A percentile compares a stretch with the other conserved stretches of the same genome.
phyloP scores from a whole-genome alignment of 1,284 basidiomycete genomes.

The Cryptococcus sp. region DNA sequence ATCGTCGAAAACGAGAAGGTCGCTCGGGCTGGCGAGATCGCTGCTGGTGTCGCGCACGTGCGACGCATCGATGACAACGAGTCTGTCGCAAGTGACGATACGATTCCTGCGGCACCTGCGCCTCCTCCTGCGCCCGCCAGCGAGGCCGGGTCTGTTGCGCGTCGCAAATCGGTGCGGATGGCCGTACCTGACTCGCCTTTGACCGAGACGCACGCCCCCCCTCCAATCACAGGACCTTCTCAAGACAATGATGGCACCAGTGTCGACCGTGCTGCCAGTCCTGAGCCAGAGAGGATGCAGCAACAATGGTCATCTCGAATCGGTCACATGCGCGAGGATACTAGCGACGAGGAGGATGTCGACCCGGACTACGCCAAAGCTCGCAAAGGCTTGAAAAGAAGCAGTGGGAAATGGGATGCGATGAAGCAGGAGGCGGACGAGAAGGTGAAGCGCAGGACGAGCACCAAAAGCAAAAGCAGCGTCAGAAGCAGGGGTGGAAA shows the following conservation, averaged over 20 bases:
- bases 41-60: conserved; percentile 23
- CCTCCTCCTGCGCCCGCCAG: conserved; percentile 1
- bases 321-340: conserved; percentile 46
- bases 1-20: conserved; percentile 46
- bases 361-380: conserved; percentile 43
- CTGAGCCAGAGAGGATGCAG: conserved; percentile 16
- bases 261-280: conserved; percentile 11
- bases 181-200: conserved; percentile 42
- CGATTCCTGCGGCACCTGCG: conserved; percentile 9
- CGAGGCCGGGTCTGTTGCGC: conserved; percentile 10
- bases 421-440: conserved; percentile 5
- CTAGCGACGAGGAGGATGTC: conserved; percentile 42
- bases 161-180: conserved; percentile 50
- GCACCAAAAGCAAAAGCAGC: conserved; percentile 20
- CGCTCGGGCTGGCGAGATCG: conserved; percentile 23
- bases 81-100: conserved; percentile 24
- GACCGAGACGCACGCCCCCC: conserved; percentile 15
- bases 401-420: conserved; percentile 36
- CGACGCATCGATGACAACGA: conserved; percentile 19
- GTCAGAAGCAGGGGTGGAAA: conserved; percentile 17
- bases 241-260: conserved; percentile 8
- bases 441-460: conserved; percentile 19
- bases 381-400: conserved; percentile 34
- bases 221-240: conserved; percentile 1
- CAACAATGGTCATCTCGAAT: conserved; percentile 46